These are phyloP conservation scores for Barnettozyma salicaria DNA, from an alignment of 805 yeast species.

Conservation along the genomic window DNA sequence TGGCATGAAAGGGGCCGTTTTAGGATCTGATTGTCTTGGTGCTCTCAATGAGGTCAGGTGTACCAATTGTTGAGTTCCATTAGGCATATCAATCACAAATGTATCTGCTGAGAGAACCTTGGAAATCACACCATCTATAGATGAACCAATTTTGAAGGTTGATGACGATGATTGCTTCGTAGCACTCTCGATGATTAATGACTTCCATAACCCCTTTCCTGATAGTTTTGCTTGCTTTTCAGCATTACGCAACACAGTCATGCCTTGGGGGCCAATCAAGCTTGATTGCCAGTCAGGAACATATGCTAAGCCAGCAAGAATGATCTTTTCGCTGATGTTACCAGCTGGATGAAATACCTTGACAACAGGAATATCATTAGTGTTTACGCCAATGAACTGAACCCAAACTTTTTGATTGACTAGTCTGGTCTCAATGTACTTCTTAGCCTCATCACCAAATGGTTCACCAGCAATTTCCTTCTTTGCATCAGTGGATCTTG, in stretches of 20 bases:
- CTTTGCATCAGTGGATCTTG: slow-evolving; percentile 52
- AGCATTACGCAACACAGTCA: slow-evolving; percentile 56
- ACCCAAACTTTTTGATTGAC: slow-evolving; percentile 56
- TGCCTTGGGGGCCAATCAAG: slow-evolving; percentile 56
- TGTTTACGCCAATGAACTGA: slow-evolving; percentile 52
- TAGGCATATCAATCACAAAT: slow-evolving; percentile 43
- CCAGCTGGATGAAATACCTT: slow-evolving; percentile 70
- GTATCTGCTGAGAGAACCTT: slow-evolving; percentile 68
- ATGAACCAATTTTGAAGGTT: slow-evolving; percentile 38
- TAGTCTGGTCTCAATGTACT: slow-evolving; percentile 56
- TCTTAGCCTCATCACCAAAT: slow-evolving; percentile 59
- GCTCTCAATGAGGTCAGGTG: slow-evolving; percentile 73
- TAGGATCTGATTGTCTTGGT: slow-evolving; percentile 58
- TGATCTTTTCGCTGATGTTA: slow-evolving; percentile 59
- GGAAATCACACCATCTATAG: slow-evolving; percentile 49
- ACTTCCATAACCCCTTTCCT: slow-evolving; percentile 55
- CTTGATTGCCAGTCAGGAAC: slow-evolving; percentile 78
- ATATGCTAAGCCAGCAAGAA: slow-evolving; percentile 66
- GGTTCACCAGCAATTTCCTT: slow-evolving; percentile 42
- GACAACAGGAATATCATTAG: slow-evolving; percentile 56
- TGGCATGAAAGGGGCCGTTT: slow-evolving; percentile 47
- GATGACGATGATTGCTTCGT: slow-evolving; percentile 16
- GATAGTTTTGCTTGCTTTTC: slow-evolving; percentile 55
- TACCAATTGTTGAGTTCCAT: slow-evolving; percentile 47
- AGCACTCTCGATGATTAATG: slow-evolving; percentile 24